A percentile compares a stretch with the other conserved stretches of the same genome.
Evolutionary conservation across 1,139 yeast genomes (phyloP).

Genomic region (Sugiyamaella neomexicana): DNA sequence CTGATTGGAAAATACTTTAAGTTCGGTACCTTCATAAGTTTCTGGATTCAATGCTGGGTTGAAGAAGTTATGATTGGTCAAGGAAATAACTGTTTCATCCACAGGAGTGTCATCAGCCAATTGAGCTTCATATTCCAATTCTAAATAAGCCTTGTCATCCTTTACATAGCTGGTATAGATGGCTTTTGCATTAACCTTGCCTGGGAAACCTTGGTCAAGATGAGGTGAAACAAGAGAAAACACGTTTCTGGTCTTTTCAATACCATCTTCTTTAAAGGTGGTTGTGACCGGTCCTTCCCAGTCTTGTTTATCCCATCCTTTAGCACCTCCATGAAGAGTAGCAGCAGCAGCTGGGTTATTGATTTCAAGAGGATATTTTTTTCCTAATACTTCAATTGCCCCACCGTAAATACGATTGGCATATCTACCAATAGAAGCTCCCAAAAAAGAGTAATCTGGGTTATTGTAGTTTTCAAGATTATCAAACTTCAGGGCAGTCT

Average conservation of each 20-base stretch:
- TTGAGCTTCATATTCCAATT: constrained; percentile 51
- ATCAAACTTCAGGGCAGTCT: constrained; percentile 31
- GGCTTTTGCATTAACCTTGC: constrained; percentile 48
- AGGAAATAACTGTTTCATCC: constrained; percentile 53
- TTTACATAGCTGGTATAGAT: constrained; percentile 45
- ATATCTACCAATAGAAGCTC: constrained; percentile 63
- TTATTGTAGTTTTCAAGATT: constrained; percentile 31
- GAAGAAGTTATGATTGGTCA: constrained; percentile 68
- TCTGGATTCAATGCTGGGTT: constrained; percentile 42
- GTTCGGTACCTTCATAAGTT: constrained; percentile 37
- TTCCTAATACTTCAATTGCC: constrained; percentile 46
- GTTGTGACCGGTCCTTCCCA: constrained; percentile 45
- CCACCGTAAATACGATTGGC: constrained; percentile 62
- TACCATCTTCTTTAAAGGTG: constrained; percentile 46
- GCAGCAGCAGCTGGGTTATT: constrained; percentile 46
- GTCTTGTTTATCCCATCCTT: constrained; percentile 52
- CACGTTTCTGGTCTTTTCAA: constrained; percentile 34
- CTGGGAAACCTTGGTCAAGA: constrained; percentile 57
- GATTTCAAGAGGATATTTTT: constrained; percentile 44
- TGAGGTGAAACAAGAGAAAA: constrained; percentile 45
- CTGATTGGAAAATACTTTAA: constrained; percentile 39
- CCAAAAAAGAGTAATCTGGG: constrained; percentile 53
- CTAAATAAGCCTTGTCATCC: constrained; percentile 36
- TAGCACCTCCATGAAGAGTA: constrained; percentile 54
- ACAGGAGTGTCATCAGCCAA: constrained; percentile 44